These are phyloP conservation scores for Blastocystis hominis DNA, from an alignment of 352 stramenopile species.

Conservation along the genomic window DNA sequence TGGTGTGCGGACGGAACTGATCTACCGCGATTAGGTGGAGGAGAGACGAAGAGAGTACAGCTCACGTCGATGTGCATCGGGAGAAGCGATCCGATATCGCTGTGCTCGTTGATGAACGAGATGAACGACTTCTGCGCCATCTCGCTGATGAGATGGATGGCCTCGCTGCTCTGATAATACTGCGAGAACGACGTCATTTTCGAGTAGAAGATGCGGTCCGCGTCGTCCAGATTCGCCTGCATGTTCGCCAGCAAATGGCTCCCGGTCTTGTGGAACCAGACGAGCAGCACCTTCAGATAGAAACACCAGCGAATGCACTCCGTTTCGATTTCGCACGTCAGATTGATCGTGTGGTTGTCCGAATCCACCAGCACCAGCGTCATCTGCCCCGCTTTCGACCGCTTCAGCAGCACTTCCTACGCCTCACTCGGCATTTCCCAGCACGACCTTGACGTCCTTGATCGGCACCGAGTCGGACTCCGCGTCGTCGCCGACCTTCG, in stretches of 20 bases:
- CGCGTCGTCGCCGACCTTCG: neutral
- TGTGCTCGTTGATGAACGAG: neutral
- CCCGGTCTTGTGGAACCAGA: neutral
- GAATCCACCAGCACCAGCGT: neutral
- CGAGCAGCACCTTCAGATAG: slow-evolving; percentile 38
- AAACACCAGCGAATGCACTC: slow-evolving; percentile 13
- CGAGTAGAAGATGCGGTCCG: neutral
- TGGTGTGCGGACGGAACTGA: neutral
- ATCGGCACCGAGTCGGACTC: neutral
- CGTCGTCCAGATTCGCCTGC: neutral
- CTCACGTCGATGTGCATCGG: neutral
- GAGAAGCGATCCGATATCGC: neutral
- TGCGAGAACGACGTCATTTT: neutral
- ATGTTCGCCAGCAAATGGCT: neutral
- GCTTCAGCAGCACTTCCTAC: neutral
- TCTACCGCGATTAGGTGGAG: neutral
- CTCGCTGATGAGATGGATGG: neutral
- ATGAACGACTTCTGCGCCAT: slow-evolving; percentile 9
- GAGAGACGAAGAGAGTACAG: neutral
- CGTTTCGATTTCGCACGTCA: neutral
- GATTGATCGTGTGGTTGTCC: neutral
- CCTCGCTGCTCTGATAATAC: neutral
- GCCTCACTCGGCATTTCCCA: neutral
- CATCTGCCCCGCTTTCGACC: neutral
- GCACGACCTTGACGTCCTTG: neutral